These are phyloP conservation scores for Aspergillus hiratsukae DNA, from an alignment of 2,329 filamentous ascomycete genomes.

Conservation along the genomic window DNA sequence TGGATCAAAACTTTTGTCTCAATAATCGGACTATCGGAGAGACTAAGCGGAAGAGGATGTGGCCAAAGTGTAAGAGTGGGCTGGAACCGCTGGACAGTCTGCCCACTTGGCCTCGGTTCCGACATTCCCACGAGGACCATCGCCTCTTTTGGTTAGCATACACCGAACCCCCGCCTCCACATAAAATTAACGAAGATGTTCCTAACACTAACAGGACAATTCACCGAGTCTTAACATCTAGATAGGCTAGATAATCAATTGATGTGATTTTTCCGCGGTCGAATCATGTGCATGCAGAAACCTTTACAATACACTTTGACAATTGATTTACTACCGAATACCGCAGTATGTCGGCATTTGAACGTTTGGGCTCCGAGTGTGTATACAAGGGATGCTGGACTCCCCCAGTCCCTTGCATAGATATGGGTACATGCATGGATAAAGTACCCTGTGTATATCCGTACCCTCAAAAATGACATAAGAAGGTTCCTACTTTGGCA, in stretches of 20 bases:
- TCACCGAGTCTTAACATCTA: too few relatives aligned
- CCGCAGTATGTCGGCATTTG: not conserved
- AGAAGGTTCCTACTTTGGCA: not conserved
- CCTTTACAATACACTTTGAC: not conserved
- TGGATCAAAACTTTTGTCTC: too few relatives aligned
- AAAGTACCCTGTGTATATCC: not conserved
- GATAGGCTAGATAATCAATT: too few relatives aligned
- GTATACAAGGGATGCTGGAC: not conserved
- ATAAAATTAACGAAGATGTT: too few relatives aligned
- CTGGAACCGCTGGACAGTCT: too few relatives aligned
- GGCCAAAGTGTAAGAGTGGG: not conserved
- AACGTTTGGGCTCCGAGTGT: not conserved
- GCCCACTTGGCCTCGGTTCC: not conserved
- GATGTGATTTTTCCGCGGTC: not conserved
- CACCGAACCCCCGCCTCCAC: too few relatives aligned
- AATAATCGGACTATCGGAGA: too few relatives aligned
- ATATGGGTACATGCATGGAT: too few relatives aligned
- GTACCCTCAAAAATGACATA: not conserved
- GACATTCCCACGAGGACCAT: not conserved
- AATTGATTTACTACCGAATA: not conserved
- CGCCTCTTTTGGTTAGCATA: not conserved
- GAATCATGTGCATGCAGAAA: too few relatives aligned
- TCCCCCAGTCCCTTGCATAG: not conserved
- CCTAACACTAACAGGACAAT: too few relatives aligned
- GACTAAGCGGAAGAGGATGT: too few relatives aligned